Conservation (phyloP, 2,329 filamentous ascomycete genomes). For the Ceratocystis cacaofunesta region DNA sequence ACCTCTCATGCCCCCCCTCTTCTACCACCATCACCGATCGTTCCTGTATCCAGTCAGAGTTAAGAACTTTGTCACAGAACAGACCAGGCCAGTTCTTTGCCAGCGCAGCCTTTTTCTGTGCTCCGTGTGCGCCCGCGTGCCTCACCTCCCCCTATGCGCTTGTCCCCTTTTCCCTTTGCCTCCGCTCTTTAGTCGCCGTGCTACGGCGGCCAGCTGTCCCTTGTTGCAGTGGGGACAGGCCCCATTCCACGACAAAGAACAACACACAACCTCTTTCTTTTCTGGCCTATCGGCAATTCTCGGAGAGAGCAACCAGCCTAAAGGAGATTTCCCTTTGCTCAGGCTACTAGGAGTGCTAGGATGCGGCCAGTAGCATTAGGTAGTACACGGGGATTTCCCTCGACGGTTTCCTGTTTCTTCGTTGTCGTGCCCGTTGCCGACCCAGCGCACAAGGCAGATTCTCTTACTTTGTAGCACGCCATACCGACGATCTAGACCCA, state of each 20-base stretch:
- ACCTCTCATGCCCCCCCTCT: background rate
- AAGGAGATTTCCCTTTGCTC: background rate
- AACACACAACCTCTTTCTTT: background rate
- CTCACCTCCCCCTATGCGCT: background rate
- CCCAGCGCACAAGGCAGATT: background rate
- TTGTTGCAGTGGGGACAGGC: background rate
- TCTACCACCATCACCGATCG: background rate
- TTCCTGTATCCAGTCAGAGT: background rate
- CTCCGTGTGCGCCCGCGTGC: background rate
- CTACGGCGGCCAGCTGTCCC: background rate
- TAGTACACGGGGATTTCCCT: background rate
- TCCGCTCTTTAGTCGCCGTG: background rate
- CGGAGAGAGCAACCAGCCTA: background rate
- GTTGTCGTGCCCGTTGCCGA: background rate
- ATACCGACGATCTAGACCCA: background rate
- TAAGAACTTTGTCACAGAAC: background rate
- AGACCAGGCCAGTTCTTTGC: background rate
- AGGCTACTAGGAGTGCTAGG: background rate
- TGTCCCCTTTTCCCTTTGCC: background rate
- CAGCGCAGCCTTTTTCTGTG: background rate
- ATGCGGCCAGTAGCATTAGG: background rate
- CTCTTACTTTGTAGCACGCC: background rate
- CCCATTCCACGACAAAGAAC: background rate
- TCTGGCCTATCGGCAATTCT: background rate
- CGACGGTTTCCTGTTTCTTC: background rate